Evolutionary conservation across 495 filamentous ascomycete genomes (phyloP).

Genomic region (Trypethelium eluteriae): DNA sequence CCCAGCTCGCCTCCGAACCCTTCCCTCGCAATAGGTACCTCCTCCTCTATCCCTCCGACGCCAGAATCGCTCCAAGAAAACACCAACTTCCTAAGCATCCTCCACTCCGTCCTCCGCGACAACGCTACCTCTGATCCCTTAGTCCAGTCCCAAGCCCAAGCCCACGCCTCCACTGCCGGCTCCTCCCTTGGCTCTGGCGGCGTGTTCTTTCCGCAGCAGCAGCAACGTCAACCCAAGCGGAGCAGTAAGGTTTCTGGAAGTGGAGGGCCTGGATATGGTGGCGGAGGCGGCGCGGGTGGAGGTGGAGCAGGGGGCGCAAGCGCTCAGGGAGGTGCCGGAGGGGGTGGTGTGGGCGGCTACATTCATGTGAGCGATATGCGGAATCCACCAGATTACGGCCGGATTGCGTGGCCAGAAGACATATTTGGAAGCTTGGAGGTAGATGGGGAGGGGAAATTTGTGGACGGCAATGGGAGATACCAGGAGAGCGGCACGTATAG

Average conservation of each 20-base stretch:
- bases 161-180: slow-evolving; percentile 71
- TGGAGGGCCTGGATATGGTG: slow-evolving; percentile 33
- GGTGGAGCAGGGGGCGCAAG: slow-evolving; percentile 69
- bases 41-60: slow-evolving; percentile 65
- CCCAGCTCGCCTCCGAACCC: slow-evolving; percentile 62
- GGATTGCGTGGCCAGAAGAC: slow-evolving; percentile 84
- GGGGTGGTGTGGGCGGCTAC: slow-evolving; percentile 76
- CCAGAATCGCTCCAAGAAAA: slow-evolving; percentile 72
- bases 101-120: slow-evolving; percentile 63
- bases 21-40: slow-evolving; percentile 66
- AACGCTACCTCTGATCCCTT: slow-evolving; percentile 66
- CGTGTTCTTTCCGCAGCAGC: slow-evolving; percentile 49
- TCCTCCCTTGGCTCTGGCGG: slow-evolving; percentile 60
- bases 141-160: slow-evolving; percentile 66
- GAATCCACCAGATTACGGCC: slow-evolving; percentile 79
- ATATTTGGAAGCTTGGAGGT: slow-evolving; percentile 91
- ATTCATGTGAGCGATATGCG: slow-evolving; percentile 79
- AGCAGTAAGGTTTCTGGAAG: slow-evolving; percentile 14
- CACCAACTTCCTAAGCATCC: slow-evolving; percentile 60
- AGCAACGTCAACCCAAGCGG: slow-evolving; percentile 20
- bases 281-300: slow-evolving; percentile 38
- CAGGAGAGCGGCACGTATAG: slow-evolving; percentile 62
- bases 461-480: slow-evolving; percentile 51
- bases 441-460: slow-evolving; percentile 66
- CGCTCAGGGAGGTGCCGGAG: slow-evolving; percentile 73